These are phyloP conservation scores for Wickerhamiella nectarea DNA, from an alignment of 805 yeast genomes.

Conservation along the genomic window DNA sequence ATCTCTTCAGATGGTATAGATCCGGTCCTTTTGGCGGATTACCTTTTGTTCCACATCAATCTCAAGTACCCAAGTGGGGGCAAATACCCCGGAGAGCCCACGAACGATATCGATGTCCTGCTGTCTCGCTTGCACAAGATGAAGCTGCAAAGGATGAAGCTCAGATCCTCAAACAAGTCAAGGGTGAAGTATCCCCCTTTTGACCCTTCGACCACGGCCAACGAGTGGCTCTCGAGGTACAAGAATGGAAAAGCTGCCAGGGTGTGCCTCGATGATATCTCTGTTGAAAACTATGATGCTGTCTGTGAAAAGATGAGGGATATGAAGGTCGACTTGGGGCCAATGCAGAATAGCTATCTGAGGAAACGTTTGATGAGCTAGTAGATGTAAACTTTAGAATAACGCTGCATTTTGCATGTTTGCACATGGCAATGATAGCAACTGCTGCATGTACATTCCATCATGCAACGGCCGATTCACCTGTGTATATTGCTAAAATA, in stretches of 20 bases:
- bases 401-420: no score
- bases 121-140: conserved; percentile 11
- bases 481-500: no score
- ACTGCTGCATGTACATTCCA: no score
- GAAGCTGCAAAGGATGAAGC: not conserved
- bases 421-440: no score
- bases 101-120: conserved; percentile 16
- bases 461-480: no score
- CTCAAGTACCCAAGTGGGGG: conserved; percentile 15
- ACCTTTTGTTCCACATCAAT: conserved; percentile 60
- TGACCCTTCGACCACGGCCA: not conserved
- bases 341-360: conserved; percentile 1
- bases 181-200: not conserved
- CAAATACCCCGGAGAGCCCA: conserved; percentile 16
- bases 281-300: not conserved
- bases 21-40: conserved; percentile 78
- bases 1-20: conserved; percentile 55
- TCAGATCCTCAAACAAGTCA: not conserved
- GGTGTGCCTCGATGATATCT: conserved; percentile 8
- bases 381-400: not conserved
- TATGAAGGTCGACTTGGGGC: conserved; percentile 6
- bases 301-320: not conserved
- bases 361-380: conserved; percentile 7
- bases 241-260: conserved; percentile 4
- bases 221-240: conserved; percentile 8